Evolutionary conservation across 768 basidiomycete genomes (phyloP).

Genomic region (Daedalea quercina): DNA sequence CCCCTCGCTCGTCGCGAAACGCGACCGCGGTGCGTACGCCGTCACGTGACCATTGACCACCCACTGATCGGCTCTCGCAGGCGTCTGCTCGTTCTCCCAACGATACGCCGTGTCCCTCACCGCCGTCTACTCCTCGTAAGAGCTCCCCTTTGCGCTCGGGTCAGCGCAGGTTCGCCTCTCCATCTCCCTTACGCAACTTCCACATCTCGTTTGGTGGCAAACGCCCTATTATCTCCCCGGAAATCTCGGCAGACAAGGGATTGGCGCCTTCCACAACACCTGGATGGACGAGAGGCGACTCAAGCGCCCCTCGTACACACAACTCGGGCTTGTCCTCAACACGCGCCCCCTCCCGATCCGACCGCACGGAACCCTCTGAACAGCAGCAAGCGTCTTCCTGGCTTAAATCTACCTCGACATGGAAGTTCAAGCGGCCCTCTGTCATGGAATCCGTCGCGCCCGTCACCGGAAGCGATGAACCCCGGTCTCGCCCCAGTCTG

Average conservation of each 20-base stretch:
- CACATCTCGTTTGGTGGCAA: slow-evolving; percentile 37
- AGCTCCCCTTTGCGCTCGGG: slow-evolving; percentile 24
- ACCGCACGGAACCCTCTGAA: slow-evolving; percentile 9
- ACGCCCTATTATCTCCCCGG: slow-evolving; percentile 31
- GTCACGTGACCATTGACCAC: slow-evolving; percentile 17
- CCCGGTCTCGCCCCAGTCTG: slow-evolving; percentile 46
- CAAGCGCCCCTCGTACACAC: slow-evolving; percentile 26
- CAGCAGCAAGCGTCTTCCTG: slow-evolving; percentile 6
- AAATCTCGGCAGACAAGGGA: slow-evolving; percentile 29
- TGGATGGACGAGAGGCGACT: slow-evolving; percentile 5
- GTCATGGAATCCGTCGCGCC: slow-evolving; percentile 52
- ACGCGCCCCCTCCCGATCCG: slow-evolving; percentile 11
- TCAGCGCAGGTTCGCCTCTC: slow-evolving; percentile 28
- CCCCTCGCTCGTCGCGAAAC: slow-evolving; percentile 16
- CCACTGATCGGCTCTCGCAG: slow-evolving; percentile 8
- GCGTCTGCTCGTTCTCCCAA: slow-evolving; percentile 1
- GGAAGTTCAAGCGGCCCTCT: slow-evolving; percentile 38
- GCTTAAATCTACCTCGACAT: slow-evolving; percentile 7
- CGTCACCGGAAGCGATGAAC: slow-evolving; percentile 6
- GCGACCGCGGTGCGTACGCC: slow-evolving; percentile 21
- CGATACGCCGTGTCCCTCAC: slow-evolving; percentile 9
- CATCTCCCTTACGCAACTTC: slow-evolving; percentile 34
- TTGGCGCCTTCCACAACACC: slow-evolving; percentile 14
- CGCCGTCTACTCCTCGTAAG: slow-evolving; percentile 21
- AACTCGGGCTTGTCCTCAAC: slow-evolving; percentile 45